Evolutionary conservation across 2,329 filamentous ascomycete species (phyloP), one percentile per base, ranked within the genome.

Genomic region (Aciculosporium take): DNA sequence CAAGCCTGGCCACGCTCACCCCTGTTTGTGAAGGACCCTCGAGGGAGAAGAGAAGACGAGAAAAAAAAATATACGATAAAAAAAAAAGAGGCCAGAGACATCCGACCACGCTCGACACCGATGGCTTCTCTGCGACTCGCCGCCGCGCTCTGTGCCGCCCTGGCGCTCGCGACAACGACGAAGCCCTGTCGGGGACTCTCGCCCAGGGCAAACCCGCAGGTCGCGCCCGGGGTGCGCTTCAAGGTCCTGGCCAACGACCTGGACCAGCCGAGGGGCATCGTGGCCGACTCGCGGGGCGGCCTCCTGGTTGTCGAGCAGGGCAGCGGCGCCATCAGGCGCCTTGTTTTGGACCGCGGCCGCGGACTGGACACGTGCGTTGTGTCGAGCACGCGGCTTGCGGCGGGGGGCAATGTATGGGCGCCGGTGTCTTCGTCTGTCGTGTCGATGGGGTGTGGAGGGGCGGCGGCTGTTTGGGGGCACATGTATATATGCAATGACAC

Each of bases 221-320:
- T 53, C 12, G 54, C 53, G 9, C 40, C 47, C 0, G 55, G 53
- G 12, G 50, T 57, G n/a, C 31, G 46, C 12, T 51, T 49, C 43
- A 53, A 51, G 39, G 45, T 58, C 5, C 39, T 59, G 31, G 30
- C 46, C 12, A 56, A 51, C 36, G 52, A 48, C 12, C 47, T 58
- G 24, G 29, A 29, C 3, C 5, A 12, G 2, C 56, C 63, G 3
- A 56, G 63, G 15, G 53, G 53, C 39, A 45, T 66, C 4, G 49
- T 59, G 17, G 52, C 61, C 20, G 63, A 67, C 43, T 45, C 48
- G 0, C 42, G 49, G 20, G 61, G 62, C 4, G 62, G 63, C 45
- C 44, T 66, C 17, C 54, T 67, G 9, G 51, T 65, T 7, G 52
- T 54, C 9, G 56, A 62, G 44, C 47, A 50, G 30, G 48, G 50